A percentile compares a stretch with the other conserved stretches of the same genome.
phyloP scores from a whole-genome alignment of 495 filamentous ascomycete genomes.

The Penicillium pulvis region DNA sequence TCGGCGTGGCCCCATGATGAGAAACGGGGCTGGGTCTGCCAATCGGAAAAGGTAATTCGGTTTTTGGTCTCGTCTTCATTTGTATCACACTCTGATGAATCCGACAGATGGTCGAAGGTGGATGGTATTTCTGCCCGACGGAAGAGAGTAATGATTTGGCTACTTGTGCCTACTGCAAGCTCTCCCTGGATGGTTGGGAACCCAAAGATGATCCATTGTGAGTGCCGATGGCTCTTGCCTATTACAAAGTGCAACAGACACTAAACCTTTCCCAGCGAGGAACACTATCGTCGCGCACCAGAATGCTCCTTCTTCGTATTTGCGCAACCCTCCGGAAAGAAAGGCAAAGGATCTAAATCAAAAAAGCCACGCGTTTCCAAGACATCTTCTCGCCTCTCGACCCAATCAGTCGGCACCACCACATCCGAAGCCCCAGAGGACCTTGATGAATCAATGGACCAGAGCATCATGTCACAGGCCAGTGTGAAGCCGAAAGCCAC shows the following conservation, averaged over 20 bases:
- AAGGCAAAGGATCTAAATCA: slow-evolving; percentile 44
- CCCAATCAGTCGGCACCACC: slow-evolving; percentile 60
- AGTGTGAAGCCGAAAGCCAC: slow-evolving; percentile 55
- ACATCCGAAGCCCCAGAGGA: slow-evolving; percentile 59
- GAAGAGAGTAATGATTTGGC: slow-evolving; percentile 79
- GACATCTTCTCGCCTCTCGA: slow-evolving; percentile 66
- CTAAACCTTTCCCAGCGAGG: slow-evolving; percentile 60
- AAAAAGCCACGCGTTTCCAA: slow-evolving; percentile 67
- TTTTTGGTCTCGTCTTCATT: slow-evolving; percentile 12
- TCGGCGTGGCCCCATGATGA: slow-evolving; percentile 82
- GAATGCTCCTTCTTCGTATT: slow-evolving; percentile 81
- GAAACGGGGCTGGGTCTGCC: slow-evolving; percentile 86
- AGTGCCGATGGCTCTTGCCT: slow-evolving; percentile 36
- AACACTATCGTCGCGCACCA: slow-evolving; percentile 77
- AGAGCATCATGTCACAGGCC: slow-evolving; percentile 62
- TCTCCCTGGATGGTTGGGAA: slow-evolving; percentile 91
- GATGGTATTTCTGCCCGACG: slow-evolving; percentile 90
- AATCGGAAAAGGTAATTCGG: slow-evolving; percentile 73
- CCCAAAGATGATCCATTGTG: slow-evolving; percentile 84
- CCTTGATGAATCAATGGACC: slow-evolving; percentile 59
- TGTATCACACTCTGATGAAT: slow-evolving; percentile 16
- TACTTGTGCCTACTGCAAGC: slow-evolving; percentile 82
- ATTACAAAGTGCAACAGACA: slow-evolving; percentile 15
- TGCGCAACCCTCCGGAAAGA: slow-evolving; percentile 41
- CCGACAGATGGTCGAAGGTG: slow-evolving; percentile 81